Evolutionary conservation across 768 basidiomycete genomes (phyloP), one percentile per base, ranked within the genome.

Genomic region (Symmetrospora coprosmae): DNA sequence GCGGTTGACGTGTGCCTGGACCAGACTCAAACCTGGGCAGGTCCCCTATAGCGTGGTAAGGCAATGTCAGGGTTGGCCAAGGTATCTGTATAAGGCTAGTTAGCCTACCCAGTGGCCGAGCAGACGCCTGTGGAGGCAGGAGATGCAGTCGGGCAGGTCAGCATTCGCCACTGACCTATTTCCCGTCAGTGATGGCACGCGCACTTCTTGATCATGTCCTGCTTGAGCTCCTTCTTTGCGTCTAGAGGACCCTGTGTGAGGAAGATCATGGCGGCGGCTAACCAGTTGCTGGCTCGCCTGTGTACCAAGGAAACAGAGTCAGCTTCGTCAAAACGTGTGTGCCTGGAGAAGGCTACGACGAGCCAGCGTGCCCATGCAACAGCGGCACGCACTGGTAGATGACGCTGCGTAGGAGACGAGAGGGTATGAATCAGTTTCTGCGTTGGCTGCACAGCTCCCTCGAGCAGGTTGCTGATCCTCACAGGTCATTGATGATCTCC

Each of bases 21-120:
- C 78, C 64, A 88, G 77, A 62, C 77, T 73, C 8, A 89, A 78
- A 21, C 86, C 87, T 0, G 85, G 85, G 66, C 85, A 86, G 5
- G 73, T 74, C 8, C 72, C 73, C 45, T 58, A 62, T 23, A 5
- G 30, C 4, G 21, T 47, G 45, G 19, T 51, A 5, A n/a, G 13
- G 51, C n/a, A n/a, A n/a, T 45, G 51, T 11, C 51, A 35, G 17
- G 21, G 17, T 11, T n/a, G 21, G 35, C 9, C 19, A 50, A 6
- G 9, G 17, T n/a, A 21, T 9, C 9, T 17, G 41, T 19, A 39
- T 34, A 40, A 27, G 52, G 19, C 25, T 17, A 9, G 9, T 13
- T 25, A 4, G n/a, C 43, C 25, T 28, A 59, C 43, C 35, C 31
- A 62, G 28, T 62, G 50, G 16, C 61, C 61, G 23, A 62, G 31